These are phyloP conservation scores for Phytophthora cryptogea DNA, from an alignment of 352 stramenopile species.

Conservation along the genomic window DNA sequence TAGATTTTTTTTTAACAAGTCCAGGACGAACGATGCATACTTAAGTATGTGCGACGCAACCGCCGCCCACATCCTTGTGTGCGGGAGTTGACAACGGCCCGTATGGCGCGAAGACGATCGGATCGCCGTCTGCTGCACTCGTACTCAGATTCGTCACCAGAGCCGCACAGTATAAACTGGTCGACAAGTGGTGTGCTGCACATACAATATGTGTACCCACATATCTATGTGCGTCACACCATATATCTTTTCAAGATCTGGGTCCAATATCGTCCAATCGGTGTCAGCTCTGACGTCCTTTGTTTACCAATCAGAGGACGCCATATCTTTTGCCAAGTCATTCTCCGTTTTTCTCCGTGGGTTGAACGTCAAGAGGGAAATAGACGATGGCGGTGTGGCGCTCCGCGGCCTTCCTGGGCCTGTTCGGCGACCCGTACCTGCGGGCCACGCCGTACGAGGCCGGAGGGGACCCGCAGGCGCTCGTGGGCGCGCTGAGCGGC, in stretches of 20 bases:
- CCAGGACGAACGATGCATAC: neutral
- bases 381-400: constrained; percentile 58
- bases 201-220: too few relatives aligned
- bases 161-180: neutral
- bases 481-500: constrained; percentile 52
- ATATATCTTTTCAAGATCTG: constrained; percentile 7
- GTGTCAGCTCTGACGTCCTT: neutral
- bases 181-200: neutral
- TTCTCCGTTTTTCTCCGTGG: constrained; percentile 25
- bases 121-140: constrained; percentile 1
- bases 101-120: neutral
- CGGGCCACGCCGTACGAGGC: constrained; percentile 79
- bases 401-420: constrained; percentile 64
- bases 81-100: neutral
- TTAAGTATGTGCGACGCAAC: neutral
- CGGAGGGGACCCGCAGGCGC: constrained; percentile 67
- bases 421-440: constrained; percentile 84
- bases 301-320: constrained; percentile 7
- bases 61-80: constrained; percentile 7
- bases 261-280: constrained; percentile 8
- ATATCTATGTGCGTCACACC: neutral
- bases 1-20: constrained; percentile 12
- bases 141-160: constrained; percentile 15
- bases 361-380: constrained; percentile 16
- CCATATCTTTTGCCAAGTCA: constrained; percentile 16